Evolutionary conservation across 257 asterid species (phyloP).

Genomic region (Solanum clarkiae): DNA sequence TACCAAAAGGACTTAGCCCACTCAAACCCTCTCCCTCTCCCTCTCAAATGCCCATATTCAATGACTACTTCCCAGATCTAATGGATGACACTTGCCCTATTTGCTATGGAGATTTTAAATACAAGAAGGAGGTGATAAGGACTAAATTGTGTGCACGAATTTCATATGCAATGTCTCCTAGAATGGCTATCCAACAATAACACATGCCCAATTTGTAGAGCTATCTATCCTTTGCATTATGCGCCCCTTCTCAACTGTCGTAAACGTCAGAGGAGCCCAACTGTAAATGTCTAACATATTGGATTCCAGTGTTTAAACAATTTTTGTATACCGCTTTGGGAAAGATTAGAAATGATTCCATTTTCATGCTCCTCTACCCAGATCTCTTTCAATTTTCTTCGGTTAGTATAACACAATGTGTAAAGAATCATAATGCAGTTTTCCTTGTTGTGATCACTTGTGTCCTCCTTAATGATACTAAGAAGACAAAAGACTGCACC

Average conservation of each 20-base stretch:
- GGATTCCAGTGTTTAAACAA: not conserved
- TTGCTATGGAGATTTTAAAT: not conserved
- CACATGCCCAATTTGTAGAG: not conserved
- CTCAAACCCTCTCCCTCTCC: not conserved
- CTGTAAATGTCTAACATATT: not conserved
- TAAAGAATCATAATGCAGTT: constrained; percentile 23
- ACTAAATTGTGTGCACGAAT: not conserved
- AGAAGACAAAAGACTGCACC: constrained; percentile 22
- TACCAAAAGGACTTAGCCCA: not conserved
- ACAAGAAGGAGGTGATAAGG: not conserved
- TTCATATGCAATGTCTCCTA: not conserved
- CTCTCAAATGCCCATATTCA: too few species aligned
- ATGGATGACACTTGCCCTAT: not conserved
- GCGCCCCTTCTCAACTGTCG: not conserved
- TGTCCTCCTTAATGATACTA: constrained; percentile 2
- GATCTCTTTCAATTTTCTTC: constrained; percentile 16
- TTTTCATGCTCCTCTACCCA: constrained; percentile 9
- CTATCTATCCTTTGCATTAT: not conserved
- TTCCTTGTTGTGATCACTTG: constrained; percentile 22
- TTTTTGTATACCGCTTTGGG: constrained; percentile 6
- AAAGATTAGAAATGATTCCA: constrained; percentile 15
- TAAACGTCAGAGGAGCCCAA: not conserved
- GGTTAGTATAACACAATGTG: constrained; percentile 22
- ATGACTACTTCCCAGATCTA: not conserved
- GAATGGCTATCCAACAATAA: not conserved